phyloP scores from a whole-genome alignment of 2,329 filamentous ascomycete genomes.

The Arthrobotrys megalospora region DNA sequence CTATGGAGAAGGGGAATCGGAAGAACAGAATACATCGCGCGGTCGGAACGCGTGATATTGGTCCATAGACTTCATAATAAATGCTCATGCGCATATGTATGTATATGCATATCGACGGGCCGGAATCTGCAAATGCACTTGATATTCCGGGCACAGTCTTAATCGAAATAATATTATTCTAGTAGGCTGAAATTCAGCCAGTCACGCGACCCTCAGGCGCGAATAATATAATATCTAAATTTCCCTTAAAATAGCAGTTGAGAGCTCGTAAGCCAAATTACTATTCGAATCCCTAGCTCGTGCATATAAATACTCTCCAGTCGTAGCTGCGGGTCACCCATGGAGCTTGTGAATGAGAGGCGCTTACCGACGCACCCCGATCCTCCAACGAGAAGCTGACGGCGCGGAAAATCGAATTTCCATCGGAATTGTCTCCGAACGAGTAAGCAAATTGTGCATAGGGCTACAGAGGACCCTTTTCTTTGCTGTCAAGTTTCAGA shows the following conservation, averaged over 20 bases:
- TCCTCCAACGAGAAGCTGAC: neutral
- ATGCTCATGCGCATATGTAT: neutral
- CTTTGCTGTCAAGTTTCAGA: slow-evolving; percentile 48
- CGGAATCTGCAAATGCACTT: neutral
- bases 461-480: slow-evolving; percentile 18
- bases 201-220: slow-evolving; percentile 19
- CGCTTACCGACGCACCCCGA: slow-evolving; percentile 46
- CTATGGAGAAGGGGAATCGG: slow-evolving; percentile 21
- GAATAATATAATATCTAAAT: slow-evolving; percentile 15
- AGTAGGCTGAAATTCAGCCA: neutral
- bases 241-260: slow-evolving; percentile 8
- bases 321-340: slow-evolving; percentile 9
- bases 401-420: slow-evolving; percentile 31
- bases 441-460: slow-evolving; percentile 32
- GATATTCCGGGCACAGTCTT: neutral
- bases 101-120: neutral
- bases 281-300: slow-evolving; percentile 14
- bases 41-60: slow-evolving; percentile 16
- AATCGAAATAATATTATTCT: neutral
- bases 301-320: slow-evolving; percentile 22
- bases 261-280: slow-evolving; percentile 2
- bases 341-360: slow-evolving; percentile 10
- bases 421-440: slow-evolving; percentile 42
- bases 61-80: neutral
- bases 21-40: neutral